Base-by-base conservation (phyloP, 768 basidiomycete species). In the Aureoboletus auriporus region DNA sequence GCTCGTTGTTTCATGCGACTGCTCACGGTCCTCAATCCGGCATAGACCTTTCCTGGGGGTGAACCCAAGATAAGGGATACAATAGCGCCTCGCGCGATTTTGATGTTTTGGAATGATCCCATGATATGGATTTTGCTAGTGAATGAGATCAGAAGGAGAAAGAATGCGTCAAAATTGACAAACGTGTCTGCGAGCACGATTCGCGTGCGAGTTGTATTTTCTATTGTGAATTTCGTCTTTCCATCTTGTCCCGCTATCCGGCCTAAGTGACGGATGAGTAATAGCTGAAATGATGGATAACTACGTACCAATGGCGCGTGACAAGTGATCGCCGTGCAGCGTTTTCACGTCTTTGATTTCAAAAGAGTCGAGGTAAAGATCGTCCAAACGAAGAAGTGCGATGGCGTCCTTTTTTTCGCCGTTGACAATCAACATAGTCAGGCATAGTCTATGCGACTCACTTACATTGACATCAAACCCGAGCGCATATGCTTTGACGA, bases 331-430 rank as follows among this genome's bases (percentile, higher is more conserved):
- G 2, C 96, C 96, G 51, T 96, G 93, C 7, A 99, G 77, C 0
- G 92, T 95, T 72, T 99, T 99, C 44, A 98, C 93, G 58, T 99
- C 96, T 68, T 98, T 98, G 68, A 99, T 95, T 69, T 99, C 96
- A 61, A 96, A 96, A 3, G 94, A 93, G 61, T 98, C 96, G 39
- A 99, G 86, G 66, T 98, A 99, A 12, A 99, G 79, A 64, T 98
- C 96, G 63, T 99, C 96, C 59, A 99, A 67, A 53, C 96, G 83
- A 30, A 99, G 79, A 23, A 99, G 83, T 6, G 96, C 96, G 54
- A 99, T 89, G 6, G 95, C 85, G 58, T 99, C 96, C 91, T 97
- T 52, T 23, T 23, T 23, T 23, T 23, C 20, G n/a, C n/a, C 44
- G 2, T 40, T 10, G 28, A 49, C 44, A 38, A 33, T 52, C 39